Conservation (phyloP, 2,329 filamentous ascomycete species). For the Teratosphaeria nubilosa region DNA sequence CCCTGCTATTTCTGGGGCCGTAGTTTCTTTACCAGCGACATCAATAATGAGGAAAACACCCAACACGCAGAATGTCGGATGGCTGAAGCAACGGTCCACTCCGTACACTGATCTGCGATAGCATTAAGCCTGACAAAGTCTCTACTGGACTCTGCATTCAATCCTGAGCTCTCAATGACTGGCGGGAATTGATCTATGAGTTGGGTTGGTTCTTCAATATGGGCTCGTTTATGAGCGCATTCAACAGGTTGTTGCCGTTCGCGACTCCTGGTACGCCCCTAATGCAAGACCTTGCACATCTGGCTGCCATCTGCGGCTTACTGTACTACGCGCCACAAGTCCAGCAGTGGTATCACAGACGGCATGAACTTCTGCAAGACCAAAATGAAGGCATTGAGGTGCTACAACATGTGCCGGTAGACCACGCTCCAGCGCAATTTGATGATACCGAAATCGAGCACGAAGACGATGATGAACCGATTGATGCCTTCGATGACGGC, state of each 20-base stretch:
- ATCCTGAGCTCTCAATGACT: background rate
- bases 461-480: background rate
- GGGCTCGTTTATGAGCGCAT: slow-evolving; percentile 12
- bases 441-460: background rate
- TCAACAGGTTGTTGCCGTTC: slow-evolving; percentile 40
- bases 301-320: slow-evolving; percentile 32
- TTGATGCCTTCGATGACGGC: background rate
- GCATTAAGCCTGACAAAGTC: too few relatives aligned
- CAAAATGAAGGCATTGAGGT: background rate
- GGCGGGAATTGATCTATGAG: background rate
- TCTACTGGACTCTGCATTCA: background rate
- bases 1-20: background rate
- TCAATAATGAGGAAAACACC: too few relatives aligned
- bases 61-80: too few relatives aligned
- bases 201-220: slow-evolving; percentile 6
- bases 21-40: background rate
- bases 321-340: slow-evolving; percentile 40
- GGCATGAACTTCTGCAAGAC: background rate
- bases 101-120: too few relatives aligned
- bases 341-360: slow-evolving; percentile 24
- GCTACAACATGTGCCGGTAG: background rate
- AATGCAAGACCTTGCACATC: slow-evolving; percentile 37
- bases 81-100: too few relatives aligned
- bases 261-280: slow-evolving; percentile 38
- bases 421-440: background rate